A percentile compares a stretch with the other conserved stretches of the same genome.
These are phyloP conservation scores for Aspergillus kassunensis DNA, from an alignment of 495 filamentous ascomycete species.

Conservation along the genomic window DNA sequence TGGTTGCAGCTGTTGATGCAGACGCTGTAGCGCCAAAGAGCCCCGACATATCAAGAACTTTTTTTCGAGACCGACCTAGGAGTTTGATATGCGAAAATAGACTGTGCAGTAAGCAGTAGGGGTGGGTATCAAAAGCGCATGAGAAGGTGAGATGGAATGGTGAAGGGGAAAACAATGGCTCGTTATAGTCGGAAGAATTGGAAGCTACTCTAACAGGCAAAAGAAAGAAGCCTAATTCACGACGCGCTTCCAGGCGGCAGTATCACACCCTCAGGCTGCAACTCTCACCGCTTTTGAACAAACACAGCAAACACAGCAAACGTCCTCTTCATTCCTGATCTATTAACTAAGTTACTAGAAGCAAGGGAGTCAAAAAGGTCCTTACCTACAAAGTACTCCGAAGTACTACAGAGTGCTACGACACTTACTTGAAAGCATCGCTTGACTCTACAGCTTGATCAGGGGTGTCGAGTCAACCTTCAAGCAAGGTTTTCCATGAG, in stretches of 20 bases:
- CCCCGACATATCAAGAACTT: slow-evolving; percentile 33
- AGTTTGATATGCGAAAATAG: not conserved
- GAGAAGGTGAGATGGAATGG: not conserved
- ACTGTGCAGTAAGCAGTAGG: too few species aligned
- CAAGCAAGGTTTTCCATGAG: too few species aligned
- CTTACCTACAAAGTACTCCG: too few species aligned
- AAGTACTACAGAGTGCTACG: too few species aligned
- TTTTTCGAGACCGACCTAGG: not conserved
- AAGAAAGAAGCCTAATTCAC: not conserved
- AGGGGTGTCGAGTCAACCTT: too few species aligned
- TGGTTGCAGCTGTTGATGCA: slow-evolving; percentile 47
- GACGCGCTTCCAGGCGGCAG: slow-evolving; percentile 3
- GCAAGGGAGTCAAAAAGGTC: too few species aligned
- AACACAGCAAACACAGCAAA: slow-evolving; percentile 6
- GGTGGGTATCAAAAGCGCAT: not conserved
- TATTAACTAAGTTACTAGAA: too few species aligned
- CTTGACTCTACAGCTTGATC: too few species aligned
- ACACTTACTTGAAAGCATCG: too few species aligned
- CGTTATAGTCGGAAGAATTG: not conserved
- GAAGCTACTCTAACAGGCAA: not conserved
- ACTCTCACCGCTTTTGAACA: slow-evolving; percentile 6
- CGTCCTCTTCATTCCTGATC: not conserved
- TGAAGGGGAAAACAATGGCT: not conserved
- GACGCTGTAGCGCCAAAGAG: slow-evolving; percentile 61
- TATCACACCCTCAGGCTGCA: slow-evolving; percentile 2